A percentile compares a stretch with the other conserved stretches of the same genome.
phyloP scores from a whole-genome alignment of 2,329 filamentous ascomycete genomes.

The Lachnellula occidentalis region DNA sequence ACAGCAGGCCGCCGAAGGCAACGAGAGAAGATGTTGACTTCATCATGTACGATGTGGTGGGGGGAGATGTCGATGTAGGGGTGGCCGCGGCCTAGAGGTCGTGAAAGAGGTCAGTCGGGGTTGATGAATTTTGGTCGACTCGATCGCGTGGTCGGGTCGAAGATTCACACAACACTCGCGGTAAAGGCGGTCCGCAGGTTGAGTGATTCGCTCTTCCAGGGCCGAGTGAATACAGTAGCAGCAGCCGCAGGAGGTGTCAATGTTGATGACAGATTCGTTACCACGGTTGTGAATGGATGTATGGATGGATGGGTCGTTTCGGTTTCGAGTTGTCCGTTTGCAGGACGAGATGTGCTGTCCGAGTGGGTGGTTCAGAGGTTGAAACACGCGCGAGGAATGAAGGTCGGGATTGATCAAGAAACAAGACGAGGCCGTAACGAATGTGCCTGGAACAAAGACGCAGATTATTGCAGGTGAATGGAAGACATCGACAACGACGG shows the following conservation, averaged over 20 bases:
- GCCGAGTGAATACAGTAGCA: background rate
- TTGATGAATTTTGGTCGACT: constrained; percentile 5
- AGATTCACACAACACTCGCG: background rate
- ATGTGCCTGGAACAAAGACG: constrained; percentile 11
- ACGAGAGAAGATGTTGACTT: constrained; percentile 16
- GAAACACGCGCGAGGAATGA: constrained; percentile 8
- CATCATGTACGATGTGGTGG: constrained; percentile 11
- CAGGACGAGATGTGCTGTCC: background rate
- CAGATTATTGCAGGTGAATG: constrained; percentile 3
- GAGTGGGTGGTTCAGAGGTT: background rate
- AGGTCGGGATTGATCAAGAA: background rate
- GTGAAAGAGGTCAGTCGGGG: constrained; percentile 6
- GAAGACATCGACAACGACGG: constrained; percentile 7
- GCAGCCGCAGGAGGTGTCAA: too few species aligned
- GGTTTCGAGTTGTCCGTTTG: constrained; percentile 9
- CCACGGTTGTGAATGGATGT: background rate
- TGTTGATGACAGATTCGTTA: background rate
- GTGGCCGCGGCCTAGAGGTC: constrained; percentile 17
- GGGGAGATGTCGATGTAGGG: background rate
- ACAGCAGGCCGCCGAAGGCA: constrained; percentile 12
- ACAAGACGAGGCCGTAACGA: constrained; percentile 16
- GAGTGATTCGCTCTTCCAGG: background rate
- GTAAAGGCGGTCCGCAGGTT: background rate
- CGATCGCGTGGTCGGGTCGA: constrained; percentile 8
- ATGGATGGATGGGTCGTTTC: constrained; percentile 5